phyloP scores from a whole-genome alignment of 176 grass and related monocot genomes.

The Oryza meyeriana region DNA sequence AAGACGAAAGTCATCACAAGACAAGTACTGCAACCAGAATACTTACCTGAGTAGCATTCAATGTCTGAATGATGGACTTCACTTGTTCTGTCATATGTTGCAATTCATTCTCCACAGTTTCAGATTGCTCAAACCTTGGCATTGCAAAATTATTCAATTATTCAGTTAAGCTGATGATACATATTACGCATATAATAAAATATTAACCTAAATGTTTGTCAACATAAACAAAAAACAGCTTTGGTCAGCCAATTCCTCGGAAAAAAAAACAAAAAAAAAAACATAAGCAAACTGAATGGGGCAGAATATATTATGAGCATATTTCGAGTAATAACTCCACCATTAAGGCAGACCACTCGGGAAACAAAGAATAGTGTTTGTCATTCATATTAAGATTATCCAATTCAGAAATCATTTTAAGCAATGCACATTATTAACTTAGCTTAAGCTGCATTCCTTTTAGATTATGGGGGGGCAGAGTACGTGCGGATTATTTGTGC shows the following conservation, averaged over 20 bases:
- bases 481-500: no score
- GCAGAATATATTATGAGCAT: not conserved
- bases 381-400: not conserved
- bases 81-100: slow-evolving; percentile 98
- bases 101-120: slow-evolving; percentile 84
- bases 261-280: not conserved
- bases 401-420: slow-evolving; percentile 1
- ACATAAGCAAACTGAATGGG: not conserved
- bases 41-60: slow-evolving; percentile 83
- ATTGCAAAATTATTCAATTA: slow-evolving; percentile 46
- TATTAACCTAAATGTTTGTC: not conserved
- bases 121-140: slow-evolving; percentile 80
- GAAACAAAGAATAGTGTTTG: not conserved
- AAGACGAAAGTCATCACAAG: slow-evolving; percentile 1
- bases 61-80: slow-evolving; percentile 90
- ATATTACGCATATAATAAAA: not conserved
- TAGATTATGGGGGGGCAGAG: no score
- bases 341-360: not conserved
- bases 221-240: not conserved
- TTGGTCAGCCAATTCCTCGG: not conserved
- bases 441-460: no score
- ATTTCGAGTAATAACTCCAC: not conserved
- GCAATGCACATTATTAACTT: not conserved
- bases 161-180: not conserved
- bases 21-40: slow-evolving; percentile 14